Conservation (phyloP, 2,329 filamentous ascomycete species). For the Nemania bipapillata region DNA sequence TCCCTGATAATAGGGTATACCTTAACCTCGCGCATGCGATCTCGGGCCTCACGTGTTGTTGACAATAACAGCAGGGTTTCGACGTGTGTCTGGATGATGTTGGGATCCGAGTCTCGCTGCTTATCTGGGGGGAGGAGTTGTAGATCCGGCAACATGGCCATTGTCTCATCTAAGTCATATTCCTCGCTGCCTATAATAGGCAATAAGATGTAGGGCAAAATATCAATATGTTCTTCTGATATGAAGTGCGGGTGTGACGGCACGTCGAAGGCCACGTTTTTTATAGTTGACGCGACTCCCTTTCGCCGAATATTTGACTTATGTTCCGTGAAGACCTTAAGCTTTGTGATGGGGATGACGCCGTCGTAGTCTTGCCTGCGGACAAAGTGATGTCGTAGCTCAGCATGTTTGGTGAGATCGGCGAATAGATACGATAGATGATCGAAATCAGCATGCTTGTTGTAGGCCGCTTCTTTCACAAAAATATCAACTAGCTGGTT, state of each 20-base stretch:
- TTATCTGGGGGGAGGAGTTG: conserved; percentile 92
- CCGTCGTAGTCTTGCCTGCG: conserved; percentile 78
- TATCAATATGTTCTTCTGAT: conserved; percentile 76
- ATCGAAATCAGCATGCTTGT: conserved; percentile 86
- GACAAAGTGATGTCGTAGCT: conserved; percentile 80
- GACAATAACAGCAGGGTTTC: conserved; percentile 88
- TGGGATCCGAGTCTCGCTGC: conserved; percentile 77
- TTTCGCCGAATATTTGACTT: conserved; percentile 82
- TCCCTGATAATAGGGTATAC: conserved; percentile 92
- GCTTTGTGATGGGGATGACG: conserved; percentile 88
- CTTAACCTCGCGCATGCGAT: conserved; percentile 77
- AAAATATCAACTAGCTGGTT: conserved; percentile 96
- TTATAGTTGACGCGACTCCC: conserved; percentile 96
- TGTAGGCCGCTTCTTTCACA: conserved; percentile 88
- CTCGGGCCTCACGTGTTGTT: conserved; percentile 78
- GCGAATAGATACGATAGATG: conserved; percentile 95
- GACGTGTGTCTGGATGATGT: conserved; percentile 85
- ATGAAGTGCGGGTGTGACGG: conserved; percentile 77
- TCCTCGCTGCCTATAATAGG: conserved; percentile 90
- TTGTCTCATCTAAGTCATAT: conserved; percentile 85
- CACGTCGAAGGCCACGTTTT: conserved; percentile 89
- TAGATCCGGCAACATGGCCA: conserved; percentile 87
- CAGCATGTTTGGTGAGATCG: conserved; percentile 83
- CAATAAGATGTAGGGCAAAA: conserved; percentile 87
- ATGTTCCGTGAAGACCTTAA: conserved; percentile 95